Evolutionary conservation across 495 filamentous ascomycete species (phyloP).

Genomic region (Penicillium roqueforti): DNA sequence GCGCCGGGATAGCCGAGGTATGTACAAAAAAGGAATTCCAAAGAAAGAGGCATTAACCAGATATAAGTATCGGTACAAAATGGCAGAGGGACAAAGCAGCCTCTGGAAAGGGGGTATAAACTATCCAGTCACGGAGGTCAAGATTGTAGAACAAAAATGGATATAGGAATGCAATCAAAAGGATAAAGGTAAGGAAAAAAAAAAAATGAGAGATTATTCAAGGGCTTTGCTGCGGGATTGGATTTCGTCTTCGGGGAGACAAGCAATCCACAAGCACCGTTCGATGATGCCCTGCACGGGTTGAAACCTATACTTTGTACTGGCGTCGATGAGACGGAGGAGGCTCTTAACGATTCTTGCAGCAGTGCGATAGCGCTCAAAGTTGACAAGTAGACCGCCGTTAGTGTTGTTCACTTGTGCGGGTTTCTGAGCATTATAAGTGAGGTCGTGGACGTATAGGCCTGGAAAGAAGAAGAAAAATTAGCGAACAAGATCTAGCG

Average conservation of each 20-base stretch:
- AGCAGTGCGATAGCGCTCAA: constrained; percentile 86
- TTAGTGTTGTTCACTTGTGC: constrained; percentile 55
- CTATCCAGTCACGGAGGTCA: neutral
- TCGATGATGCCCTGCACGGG: constrained; percentile 83
- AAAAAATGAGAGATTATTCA: constrained; percentile 31
- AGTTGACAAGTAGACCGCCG: constrained; percentile 80
- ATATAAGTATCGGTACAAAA: constrained; percentile 19
- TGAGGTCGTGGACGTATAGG: constrained; percentile 92
- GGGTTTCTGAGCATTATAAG: constrained; percentile 90
- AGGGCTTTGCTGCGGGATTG: constrained; percentile 51
- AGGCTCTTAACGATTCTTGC: constrained; percentile 93
- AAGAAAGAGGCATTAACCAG: constrained; percentile 3
- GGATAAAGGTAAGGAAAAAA: neutral
- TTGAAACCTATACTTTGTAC: constrained; percentile 78
- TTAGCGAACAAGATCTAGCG: neutral
- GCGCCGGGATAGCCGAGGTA: neutral
- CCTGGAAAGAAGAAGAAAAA: constrained; percentile 32
- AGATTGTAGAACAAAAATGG: constrained; percentile 4
- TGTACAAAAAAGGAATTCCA: neutral
- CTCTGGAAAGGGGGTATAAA: constrained; percentile 7
- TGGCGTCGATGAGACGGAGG: constrained; percentile 85
- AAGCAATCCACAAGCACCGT: constrained; percentile 92
- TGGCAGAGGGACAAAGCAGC: constrained; percentile 3
- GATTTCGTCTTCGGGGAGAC: constrained; percentile 82
- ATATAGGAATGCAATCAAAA: constrained; percentile 7